Conservation (phyloP, 441 rosid species). For the Eutrema salsugineum region DNA sequence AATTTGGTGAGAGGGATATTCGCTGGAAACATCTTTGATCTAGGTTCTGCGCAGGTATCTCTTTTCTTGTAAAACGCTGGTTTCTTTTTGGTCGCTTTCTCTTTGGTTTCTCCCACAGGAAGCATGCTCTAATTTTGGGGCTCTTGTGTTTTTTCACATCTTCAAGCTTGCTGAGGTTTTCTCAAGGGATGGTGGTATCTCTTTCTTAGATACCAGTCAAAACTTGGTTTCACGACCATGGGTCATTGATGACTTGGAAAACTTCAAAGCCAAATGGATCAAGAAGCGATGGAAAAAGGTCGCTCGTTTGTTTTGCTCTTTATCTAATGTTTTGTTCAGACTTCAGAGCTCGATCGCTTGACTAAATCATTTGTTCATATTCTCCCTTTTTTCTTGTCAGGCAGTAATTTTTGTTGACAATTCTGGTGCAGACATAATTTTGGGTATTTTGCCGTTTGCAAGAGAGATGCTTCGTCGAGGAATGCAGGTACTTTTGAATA, state of each 20-base stretch:
- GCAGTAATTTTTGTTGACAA: constrained; percentile 93
- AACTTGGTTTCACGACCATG: constrained; percentile 90
- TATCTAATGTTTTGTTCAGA: constrained; percentile 6
- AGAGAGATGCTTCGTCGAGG: constrained; percentile 89
- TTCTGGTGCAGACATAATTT: constrained; percentile 96
- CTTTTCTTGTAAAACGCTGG: constrained; percentile 46
- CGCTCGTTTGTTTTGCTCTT: constrained; percentile 2
- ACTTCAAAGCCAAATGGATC: constrained; percentile 73
- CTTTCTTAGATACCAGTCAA: constrained; percentile 85
- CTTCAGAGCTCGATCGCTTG: background rate
- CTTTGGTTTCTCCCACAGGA: constrained; percentile 14
- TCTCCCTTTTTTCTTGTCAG: constrained; percentile 44
- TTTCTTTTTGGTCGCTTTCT: too few relatives aligned
- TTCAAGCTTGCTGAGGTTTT: constrained; percentile 73
- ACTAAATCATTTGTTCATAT: background rate
- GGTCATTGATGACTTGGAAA: constrained; percentile 93
- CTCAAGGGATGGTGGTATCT: constrained; percentile 93
- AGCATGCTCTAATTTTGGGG: constrained; percentile 33
- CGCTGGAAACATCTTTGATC: constrained; percentile 96
- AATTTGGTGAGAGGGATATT: constrained; percentile 86
- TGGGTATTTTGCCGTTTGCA: constrained; percentile 91
- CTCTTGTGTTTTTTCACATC: constrained; percentile 1
- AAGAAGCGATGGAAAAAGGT: constrained; percentile 94
- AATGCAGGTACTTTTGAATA: constrained; percentile 59
- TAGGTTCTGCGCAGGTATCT: constrained; percentile 93